Evolutionary conservation across 2,329 filamentous ascomycete genomes (phyloP).

Genomic region (Botryotinia globosa): DNA sequence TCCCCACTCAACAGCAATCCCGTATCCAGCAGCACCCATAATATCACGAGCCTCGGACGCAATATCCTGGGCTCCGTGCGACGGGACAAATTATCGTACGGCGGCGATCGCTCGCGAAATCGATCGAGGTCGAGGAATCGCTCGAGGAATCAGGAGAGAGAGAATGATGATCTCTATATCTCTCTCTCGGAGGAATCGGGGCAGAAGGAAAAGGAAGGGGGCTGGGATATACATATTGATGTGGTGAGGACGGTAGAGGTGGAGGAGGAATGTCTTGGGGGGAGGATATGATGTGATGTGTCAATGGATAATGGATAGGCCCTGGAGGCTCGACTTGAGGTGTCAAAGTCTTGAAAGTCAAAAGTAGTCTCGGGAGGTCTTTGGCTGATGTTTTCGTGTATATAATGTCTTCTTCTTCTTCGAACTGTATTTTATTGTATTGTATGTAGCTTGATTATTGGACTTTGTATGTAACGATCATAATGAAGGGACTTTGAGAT

Average conservation of each 20-base stretch:
- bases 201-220: not conserved
- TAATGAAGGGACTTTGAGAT: not conserved
- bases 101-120: not conserved
- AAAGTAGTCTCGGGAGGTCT: not conserved
- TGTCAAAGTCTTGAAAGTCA: not conserved
- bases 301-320: not conserved
- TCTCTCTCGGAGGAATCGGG: not conserved
- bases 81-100: not conserved
- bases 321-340: not conserved
- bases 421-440: not conserved
- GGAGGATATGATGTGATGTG: not conserved
- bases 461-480: not conserved
- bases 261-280: not conserved
- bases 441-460: not conserved
- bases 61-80: not conserved
- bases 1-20: not conserved
- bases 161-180: not conserved
- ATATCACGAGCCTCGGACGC: not conserved
- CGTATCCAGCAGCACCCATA: not conserved
- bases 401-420: not conserved
- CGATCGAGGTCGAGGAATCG: not conserved
- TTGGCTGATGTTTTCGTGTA: not conserved
- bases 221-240: slow-evolving; percentile 6
- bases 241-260: not conserved
- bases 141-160: not conserved